phyloP scores from a whole-genome alignment of 768 basidiomycete species.

The Russula lepida region DNA sequence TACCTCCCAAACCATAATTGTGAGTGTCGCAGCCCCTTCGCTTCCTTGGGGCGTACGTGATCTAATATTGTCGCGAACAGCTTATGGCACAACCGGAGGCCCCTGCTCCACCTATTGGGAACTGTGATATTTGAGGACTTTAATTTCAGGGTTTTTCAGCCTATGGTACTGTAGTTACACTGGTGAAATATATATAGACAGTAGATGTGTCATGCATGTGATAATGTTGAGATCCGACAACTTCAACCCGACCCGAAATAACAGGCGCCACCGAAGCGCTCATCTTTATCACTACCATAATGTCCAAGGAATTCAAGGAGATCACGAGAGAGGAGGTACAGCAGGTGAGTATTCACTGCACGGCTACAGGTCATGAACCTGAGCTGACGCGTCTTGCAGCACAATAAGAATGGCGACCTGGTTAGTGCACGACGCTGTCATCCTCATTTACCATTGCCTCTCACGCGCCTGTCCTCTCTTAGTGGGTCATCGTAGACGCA shows the following conservation, averaged over 20 bases:
- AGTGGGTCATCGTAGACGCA: slow-evolving; percentile 80
- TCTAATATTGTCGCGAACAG: background rate
- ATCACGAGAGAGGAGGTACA: slow-evolving; percentile 55
- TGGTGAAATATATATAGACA: background rate
- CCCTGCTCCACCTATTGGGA: slow-evolving; percentile 12
- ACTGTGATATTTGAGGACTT: background rate
- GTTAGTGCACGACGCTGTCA: slow-evolving; percentile 32
- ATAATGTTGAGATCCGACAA: background rate
- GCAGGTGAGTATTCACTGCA: slow-evolving; percentile 37
- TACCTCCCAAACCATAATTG: slow-evolving; percentile 67
- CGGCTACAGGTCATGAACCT: background rate
- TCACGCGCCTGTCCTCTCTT: background rate
- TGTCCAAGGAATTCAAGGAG: slow-evolving; percentile 26
- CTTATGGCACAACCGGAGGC: slow-evolving; percentile 15
- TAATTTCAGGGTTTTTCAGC: background rate
- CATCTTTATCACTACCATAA: background rate
- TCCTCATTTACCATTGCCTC: too few relatives aligned
- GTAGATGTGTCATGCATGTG: too few relatives aligned
- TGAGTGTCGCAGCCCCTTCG: slow-evolving; percentile 26
- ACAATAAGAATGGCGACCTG: slow-evolving; percentile 79
- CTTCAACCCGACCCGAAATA: background rate
- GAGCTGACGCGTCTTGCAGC: slow-evolving; percentile 37
- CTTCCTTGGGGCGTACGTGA: background rate
- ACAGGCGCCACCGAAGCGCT: background rate
- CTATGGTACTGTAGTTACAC: background rate